These are phyloP conservation scores for Elongisporangium undulatum DNA, from an alignment of 352 stramenopile species.

Conservation along the genomic window DNA sequence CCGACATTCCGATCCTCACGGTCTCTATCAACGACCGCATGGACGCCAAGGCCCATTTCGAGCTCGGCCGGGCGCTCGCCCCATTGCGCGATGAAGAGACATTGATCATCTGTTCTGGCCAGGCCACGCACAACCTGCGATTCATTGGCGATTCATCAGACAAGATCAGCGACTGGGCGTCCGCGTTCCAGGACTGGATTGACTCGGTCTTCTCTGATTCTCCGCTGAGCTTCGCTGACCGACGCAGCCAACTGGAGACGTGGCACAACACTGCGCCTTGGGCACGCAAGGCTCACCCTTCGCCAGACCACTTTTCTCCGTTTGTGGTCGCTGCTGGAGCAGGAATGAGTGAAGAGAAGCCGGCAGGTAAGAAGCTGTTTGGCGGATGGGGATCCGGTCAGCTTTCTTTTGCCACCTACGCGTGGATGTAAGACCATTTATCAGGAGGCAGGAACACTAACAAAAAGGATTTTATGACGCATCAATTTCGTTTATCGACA, in stretches of 20 bases:
- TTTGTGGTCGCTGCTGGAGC: constrained; percentile 42
- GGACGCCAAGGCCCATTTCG: constrained; percentile 36
- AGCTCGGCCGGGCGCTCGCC: constrained; percentile 47
- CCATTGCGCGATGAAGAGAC: constrained; percentile 59
- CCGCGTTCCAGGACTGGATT: constrained; percentile 28
- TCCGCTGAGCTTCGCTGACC: constrained; percentile 19
- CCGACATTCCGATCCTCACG: constrained; percentile 86
- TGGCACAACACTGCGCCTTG: constrained; percentile 22
- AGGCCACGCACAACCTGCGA: constrained; percentile 37
- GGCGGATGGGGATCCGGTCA: constrained; percentile 32
- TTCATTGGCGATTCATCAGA: constrained; percentile 5
- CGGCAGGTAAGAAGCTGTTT: constrained; percentile 29
- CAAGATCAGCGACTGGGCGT: constrained; percentile 11
- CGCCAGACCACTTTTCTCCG: constrained; percentile 51
- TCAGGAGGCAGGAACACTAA: neutral
- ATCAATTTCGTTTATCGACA: no score
- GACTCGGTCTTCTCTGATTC: constrained; percentile 22
- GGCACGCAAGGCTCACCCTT: constrained; percentile 32
- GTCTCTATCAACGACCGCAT: constrained; percentile 56
- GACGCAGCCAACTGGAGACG: constrained; percentile 23
- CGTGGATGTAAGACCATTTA: constrained; percentile 8
- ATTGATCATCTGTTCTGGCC: constrained; percentile 65
- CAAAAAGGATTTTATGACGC: neutral
- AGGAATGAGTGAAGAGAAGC: constrained; percentile 37
- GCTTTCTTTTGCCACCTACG: constrained; percentile 38